Evolutionary conservation across 768 basidiomycete species (phyloP).

Genomic region (Trametes gibbosa): DNA sequence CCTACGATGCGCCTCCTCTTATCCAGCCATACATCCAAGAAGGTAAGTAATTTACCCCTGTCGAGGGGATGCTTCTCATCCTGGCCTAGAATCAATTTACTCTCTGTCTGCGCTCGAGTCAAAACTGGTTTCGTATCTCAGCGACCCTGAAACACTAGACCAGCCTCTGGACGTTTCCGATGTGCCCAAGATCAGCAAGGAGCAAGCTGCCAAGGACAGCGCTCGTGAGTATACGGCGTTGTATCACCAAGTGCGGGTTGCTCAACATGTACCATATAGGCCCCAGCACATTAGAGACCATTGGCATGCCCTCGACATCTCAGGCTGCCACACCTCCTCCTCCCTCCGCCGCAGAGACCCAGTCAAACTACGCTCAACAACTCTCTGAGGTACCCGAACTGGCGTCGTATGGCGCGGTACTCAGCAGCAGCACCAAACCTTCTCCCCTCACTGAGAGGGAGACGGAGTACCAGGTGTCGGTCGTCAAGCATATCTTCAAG

Average conservation of each 20-base stretch:
- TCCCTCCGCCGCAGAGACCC: constrained; percentile 82
- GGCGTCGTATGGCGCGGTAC: constrained; percentile 75
- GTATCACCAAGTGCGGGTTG: no score
- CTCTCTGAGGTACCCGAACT: constrained; percentile 87
- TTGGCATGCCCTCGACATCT: constrained; percentile 65
- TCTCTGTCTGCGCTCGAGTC: constrained; percentile 88
- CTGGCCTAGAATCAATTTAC: constrained; percentile 78
- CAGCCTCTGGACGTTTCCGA: constrained; percentile 80
- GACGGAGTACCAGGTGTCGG: constrained; percentile 96
- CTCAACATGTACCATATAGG: constrained; percentile 40
- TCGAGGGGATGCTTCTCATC: not conserved
- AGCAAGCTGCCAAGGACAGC: constrained; percentile 85
- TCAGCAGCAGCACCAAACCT: constrained; percentile 81
- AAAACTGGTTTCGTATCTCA: constrained; percentile 91
- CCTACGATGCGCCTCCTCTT: constrained; percentile 74
- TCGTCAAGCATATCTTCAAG: constrained; percentile 95
- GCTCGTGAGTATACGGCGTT: constrained; percentile 58
- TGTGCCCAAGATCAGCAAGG: constrained; percentile 92
- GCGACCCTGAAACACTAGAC: constrained; percentile 67
- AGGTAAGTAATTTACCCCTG: constrained; percentile 46
- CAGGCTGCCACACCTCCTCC: constrained; percentile 64
- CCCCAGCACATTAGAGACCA: constrained; percentile 83
- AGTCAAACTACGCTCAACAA: constrained; percentile 84
- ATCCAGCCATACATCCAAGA: constrained; percentile 90
- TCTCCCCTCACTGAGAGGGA: constrained; percentile 91